Percentiles rank a stretch among this genome's conserved stretches.
Conservation (phyloP, 805 yeast species). For the Wickerhamiella vanderwaltii region DNA sequence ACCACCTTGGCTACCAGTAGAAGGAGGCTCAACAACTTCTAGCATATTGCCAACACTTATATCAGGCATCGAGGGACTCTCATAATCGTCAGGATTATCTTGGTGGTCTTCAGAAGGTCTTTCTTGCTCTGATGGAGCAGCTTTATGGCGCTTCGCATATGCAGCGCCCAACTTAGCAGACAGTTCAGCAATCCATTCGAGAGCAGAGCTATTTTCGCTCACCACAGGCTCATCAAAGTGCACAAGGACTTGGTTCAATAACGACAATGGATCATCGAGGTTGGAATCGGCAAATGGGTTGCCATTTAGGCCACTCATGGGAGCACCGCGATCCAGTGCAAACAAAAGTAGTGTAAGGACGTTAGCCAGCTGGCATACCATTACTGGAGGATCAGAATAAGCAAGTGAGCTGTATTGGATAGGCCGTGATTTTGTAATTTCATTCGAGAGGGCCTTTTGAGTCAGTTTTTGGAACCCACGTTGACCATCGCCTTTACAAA, state of each 20-base stretch:
- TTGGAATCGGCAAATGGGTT: not conserved
- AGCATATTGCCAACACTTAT: too few species aligned
- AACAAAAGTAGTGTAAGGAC: not conserved
- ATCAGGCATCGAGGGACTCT: not conserved
- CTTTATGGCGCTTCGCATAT: not conserved
- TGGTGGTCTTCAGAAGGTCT: not conserved
- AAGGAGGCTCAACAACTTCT: too few species aligned
- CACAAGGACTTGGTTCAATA: conserved; percentile 2
- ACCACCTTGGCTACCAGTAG: not conserved
- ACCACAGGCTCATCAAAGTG: conserved; percentile 3
- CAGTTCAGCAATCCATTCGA: conserved; percentile 7
- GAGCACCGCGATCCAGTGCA: not conserved
- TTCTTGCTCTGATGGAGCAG: too few species aligned
- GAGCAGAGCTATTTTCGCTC: conserved; percentile 1
- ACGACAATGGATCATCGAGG: not conserved
- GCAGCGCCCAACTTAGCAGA: not conserved
- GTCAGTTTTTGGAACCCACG: not conserved
- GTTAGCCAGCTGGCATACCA: not conserved
- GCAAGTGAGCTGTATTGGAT: not conserved
- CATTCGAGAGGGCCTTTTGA: not conserved
- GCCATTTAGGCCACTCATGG: not conserved
- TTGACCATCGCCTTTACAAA: conserved; percentile 1
- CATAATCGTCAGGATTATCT: not conserved
- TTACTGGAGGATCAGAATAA: not conserved
- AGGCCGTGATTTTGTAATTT: not conserved